phyloP scores from a whole-genome alignment of 768 basidiomycete species.

The Leccinum rimulosum region DNA sequence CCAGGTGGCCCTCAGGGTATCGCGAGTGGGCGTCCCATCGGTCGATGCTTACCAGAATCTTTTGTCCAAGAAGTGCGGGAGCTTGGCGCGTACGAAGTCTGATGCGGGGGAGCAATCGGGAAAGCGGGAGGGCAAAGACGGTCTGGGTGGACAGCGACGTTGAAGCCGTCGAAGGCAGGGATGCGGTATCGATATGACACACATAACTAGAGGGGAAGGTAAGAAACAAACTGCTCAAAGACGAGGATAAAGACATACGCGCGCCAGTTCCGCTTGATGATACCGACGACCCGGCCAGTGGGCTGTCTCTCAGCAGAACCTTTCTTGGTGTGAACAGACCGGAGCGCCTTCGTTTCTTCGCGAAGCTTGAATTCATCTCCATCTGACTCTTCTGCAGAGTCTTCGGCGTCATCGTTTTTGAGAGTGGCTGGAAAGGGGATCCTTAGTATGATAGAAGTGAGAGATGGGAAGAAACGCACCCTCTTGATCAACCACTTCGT shows the following conservation, averaged over 20 bases:
- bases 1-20: slow-evolving; percentile 97
- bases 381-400: slow-evolving; percentile 60
- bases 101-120: slow-evolving; percentile 88
- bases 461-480: slow-evolving; percentile 41
- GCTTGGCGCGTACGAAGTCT: slow-evolving; percentile 94
- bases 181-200: slow-evolving; percentile 91
- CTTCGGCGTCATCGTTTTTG: slow-evolving; percentile 84
- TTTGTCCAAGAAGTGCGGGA: slow-evolving; percentile 81
- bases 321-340: slow-evolving; percentile 22
- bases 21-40: slow-evolving; percentile 84
- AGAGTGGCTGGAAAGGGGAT: slow-evolving; percentile 55
- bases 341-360: slow-evolving; percentile 43
- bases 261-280: slow-evolving; percentile 95
- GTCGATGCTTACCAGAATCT: slow-evolving; percentile 95
- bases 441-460: background rate
- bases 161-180: slow-evolving; percentile 72
- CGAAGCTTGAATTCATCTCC: slow-evolving; percentile 36
- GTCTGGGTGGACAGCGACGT: slow-evolving; percentile 87
- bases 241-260: slow-evolving; percentile 53
- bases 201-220: slow-evolving; percentile 60
- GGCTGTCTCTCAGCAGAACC: slow-evolving; percentile 70
- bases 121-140: slow-evolving; percentile 92
- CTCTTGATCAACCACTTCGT: slow-evolving; percentile 94
- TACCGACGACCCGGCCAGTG: slow-evolving; percentile 87
- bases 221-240: slow-evolving; percentile 43